phyloP scores from a whole-genome alignment of 495 filamentous ascomycete genomes.

The Parachaetomium inaequale region DNA sequence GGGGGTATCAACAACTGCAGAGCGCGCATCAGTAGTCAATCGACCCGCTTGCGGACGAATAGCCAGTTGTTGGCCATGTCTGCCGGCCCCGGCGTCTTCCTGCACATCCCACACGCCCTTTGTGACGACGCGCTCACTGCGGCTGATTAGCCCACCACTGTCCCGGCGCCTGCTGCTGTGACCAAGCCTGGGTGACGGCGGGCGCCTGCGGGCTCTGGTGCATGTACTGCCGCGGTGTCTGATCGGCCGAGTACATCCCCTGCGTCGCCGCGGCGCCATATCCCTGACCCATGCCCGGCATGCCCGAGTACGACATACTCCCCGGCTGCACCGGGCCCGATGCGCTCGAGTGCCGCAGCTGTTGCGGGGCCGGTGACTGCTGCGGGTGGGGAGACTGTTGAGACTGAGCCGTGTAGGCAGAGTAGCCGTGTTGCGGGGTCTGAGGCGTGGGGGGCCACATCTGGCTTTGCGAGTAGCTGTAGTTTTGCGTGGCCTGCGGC shows the following conservation, averaged over 20 bases:
- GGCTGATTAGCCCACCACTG: conserved; percentile 49
- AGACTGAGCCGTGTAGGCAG: conserved; percentile 49
- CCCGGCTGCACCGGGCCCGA: conserved; percentile 57
- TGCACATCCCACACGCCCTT: too few relatives aligned
- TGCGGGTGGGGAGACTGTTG: conserved; percentile 57
- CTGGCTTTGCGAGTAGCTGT: conserved; percentile 49
- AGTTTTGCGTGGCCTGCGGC: conserved; percentile 41
- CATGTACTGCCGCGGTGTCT: conserved; percentile 61
- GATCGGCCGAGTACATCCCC: conserved; percentile 56
- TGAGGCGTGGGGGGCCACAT: conserved; percentile 50
- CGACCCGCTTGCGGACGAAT: background rate
- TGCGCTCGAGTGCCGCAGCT: conserved; percentile 58
- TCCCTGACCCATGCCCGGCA: conserved; percentile 56
- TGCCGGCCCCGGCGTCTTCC: background rate
- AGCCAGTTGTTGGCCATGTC: too few relatives aligned
- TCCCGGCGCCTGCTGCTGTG: conserved; percentile 39
- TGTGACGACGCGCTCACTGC: conserved; percentile 27
- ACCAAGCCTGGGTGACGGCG: conserved; percentile 44
- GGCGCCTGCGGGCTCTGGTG: conserved; percentile 43
- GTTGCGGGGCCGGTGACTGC: conserved; percentile 54
- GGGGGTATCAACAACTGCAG: background rate
- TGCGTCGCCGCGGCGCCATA: conserved; percentile 48
- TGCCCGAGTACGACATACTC: conserved; percentile 54
- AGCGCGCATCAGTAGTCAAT: background rate
- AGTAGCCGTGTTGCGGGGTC: conserved; percentile 45